Conservation (phyloP, 208 protist species). For the Leishmania major region DNA sequence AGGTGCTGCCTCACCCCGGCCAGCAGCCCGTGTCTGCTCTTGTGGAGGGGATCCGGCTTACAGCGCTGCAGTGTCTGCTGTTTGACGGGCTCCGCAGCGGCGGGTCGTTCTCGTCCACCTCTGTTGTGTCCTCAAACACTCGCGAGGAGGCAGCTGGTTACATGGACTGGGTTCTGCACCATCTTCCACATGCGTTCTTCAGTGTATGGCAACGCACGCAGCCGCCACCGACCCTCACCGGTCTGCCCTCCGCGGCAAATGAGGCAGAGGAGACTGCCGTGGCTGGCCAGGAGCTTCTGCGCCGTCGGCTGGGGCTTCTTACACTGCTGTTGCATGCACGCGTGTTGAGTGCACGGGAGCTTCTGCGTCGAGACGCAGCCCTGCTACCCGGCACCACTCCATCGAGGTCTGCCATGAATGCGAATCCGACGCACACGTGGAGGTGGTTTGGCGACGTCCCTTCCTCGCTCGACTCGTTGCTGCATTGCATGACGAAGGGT, state of each 20-base stretch:
- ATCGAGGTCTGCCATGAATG: background rate
- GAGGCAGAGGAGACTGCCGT: slow-evolving; percentile 14
- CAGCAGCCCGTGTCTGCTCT: slow-evolving; percentile 54
- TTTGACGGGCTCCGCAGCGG: slow-evolving; percentile 30
- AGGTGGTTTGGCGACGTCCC: slow-evolving; percentile 2
- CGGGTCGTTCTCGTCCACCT: background rate
- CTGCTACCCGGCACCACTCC: too few relatives aligned
- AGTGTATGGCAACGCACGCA: slow-evolving; percentile 38
- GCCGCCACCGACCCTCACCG: background rate
- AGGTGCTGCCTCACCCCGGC: slow-evolving; percentile 52
- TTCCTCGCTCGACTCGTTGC: slow-evolving; percentile 19
- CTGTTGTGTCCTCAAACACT: background rate
- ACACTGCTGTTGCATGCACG: slow-evolving; percentile 18
- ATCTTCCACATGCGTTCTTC: slow-evolving; percentile 47
- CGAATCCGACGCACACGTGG: background rate
- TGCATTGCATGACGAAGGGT: slow-evolving; percentile 10
- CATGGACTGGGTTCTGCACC: slow-evolving; percentile 23
- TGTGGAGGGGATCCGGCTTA: slow-evolving; percentile 68
- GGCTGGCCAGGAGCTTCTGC: slow-evolving; percentile 20
- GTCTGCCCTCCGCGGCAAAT: background rate
- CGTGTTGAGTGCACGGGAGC: slow-evolving; percentile 8
- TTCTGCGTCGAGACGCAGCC: background rate
- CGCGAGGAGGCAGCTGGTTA: slow-evolving; percentile 4
- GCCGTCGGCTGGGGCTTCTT: slow-evolving; percentile 26
- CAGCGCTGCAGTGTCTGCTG: slow-evolving; percentile 50